Percentiles rank a stretch among this genome's conserved stretches.
These are phyloP conservation scores for Tricholoma saponaceum DNA, from an alignment of 768 basidiomycete species.

Conservation along the genomic window DNA sequence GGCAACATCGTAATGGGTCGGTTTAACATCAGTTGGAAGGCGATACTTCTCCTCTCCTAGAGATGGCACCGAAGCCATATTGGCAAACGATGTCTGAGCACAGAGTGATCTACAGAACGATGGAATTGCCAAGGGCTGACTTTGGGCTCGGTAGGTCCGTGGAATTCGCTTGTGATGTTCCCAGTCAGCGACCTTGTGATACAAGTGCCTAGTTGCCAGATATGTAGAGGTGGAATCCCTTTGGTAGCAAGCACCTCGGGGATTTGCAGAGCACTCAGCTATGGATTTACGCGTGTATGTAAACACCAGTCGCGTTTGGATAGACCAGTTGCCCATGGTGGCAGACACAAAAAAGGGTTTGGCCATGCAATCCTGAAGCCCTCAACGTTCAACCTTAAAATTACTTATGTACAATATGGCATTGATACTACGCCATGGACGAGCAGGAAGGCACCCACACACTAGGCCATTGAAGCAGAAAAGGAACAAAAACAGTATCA, in stretches of 20 bases:
- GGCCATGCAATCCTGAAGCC: neutral
- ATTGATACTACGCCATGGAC: neutral
- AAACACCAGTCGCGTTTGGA: slow-evolving; percentile 1
- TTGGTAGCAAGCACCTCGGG: neutral
- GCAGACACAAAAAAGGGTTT: neutral
- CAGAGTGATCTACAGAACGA: slow-evolving; percentile 7
- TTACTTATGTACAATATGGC: neutral
- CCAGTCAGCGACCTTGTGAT: slow-evolving; percentile 10
- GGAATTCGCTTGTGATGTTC: slow-evolving; percentile 7
- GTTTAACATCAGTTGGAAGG: slow-evolving; percentile 62
- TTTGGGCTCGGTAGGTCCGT: slow-evolving; percentile 3
- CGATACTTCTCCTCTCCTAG: slow-evolving; percentile 41
- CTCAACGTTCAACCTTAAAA: too few relatives aligned
- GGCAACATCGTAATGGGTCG: slow-evolving; percentile 75
- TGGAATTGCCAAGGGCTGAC: neutral
- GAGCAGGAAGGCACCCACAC: neutral
- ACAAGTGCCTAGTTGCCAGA: slow-evolving; percentile 1
- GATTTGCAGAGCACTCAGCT: neutral
- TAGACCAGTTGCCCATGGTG: slow-evolving; percentile 6
- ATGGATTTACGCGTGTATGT: neutral
- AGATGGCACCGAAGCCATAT: slow-evolving; percentile 24
- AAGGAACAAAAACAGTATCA: neutral
- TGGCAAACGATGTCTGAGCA: slow-evolving; percentile 15
- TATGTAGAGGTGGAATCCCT: neutral
- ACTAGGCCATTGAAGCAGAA: neutral